phyloP scores from a whole-genome alignment of 768 basidiomycete genomes.

The Tulasnella sp. region DNA sequence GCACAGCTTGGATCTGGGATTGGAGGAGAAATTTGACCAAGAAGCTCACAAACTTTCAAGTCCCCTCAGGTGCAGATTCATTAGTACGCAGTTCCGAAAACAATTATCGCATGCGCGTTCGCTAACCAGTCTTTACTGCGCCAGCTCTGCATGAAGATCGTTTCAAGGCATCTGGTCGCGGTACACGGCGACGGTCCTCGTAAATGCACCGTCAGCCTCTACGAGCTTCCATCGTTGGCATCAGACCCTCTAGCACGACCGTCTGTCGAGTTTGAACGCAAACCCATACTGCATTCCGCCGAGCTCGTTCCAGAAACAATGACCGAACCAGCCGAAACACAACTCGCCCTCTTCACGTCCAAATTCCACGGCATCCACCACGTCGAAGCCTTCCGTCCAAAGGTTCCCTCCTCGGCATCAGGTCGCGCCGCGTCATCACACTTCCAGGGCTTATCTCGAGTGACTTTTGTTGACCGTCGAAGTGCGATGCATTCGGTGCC shows the following conservation, averaged over 20 bases:
- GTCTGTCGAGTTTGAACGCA: background rate
- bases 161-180: background rate
- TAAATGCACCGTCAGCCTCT: conserved; percentile 7
- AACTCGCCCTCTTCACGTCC: conserved; percentile 1
- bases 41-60: background rate
- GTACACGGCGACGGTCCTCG: background rate
- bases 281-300: background rate
- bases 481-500: background rate
- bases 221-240: background rate
- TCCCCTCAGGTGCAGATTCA: background rate
- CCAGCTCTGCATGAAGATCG: conserved; percentile 9
- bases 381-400: background rate
- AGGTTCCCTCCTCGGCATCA: background rate
- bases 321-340: background rate
- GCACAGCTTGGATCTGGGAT: background rate
- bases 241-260: background rate
- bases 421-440: background rate
- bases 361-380: background rate
- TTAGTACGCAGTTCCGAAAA: background rate
- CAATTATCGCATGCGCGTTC: background rate
- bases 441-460: background rate
- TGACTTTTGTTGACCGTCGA: background rate
- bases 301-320: background rate
- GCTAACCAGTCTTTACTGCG: background rate
- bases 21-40: background rate